Evolutionary conservation across 345 rosid species (phyloP), one percentile per base, ranked within the genome.

Genomic region (Syzygium oleosum): DNA sequence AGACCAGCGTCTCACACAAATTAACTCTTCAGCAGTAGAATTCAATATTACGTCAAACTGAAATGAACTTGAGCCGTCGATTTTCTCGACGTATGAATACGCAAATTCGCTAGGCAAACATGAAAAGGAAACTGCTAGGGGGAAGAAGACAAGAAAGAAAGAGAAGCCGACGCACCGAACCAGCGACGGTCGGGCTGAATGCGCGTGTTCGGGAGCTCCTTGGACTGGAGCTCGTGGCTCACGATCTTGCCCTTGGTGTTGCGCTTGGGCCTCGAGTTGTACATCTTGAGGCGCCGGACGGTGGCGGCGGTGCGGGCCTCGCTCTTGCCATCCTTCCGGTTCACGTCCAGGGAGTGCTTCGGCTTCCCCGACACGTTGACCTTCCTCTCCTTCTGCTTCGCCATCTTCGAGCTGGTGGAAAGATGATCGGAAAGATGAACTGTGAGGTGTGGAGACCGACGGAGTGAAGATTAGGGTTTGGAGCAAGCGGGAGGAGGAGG

Each of bases 231-330:
- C 84, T 95, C 98, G 58, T 96, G 91, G 91, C 93, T 92, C 88
- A 94, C 84, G 58, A 96, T 84, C 85, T 94, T 93, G 61, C 99
- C 99, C 80, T 92, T 92, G 46, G 85, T 22, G 80, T 88, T 89
- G 46, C 98, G 94, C 90, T 84, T 94, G 3, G 98, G 97, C 78
- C 95, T 88, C n/a, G 90, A 85, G 21, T 92, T 92, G 93, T 95
- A 96, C 99, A 98, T 95, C 92, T 95, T 92, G 86, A 98, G 98
- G 51, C 98, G 99, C 84, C 95, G 95, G 61, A 97, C 98, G 43
- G 97, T 95, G 85, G 95, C 93, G 84, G 98, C 92, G 88, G 91
- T 90, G 52, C 96, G 97, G 16, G 90, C 88, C 21, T 90, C 90
- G 9, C 88, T 90, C 89, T 92, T 93, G 25, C 94, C 94, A 89